phyloP scores from a whole-genome alignment of 2,329 filamentous ascomycete genomes.

The Alternaria brassicicola region DNA sequence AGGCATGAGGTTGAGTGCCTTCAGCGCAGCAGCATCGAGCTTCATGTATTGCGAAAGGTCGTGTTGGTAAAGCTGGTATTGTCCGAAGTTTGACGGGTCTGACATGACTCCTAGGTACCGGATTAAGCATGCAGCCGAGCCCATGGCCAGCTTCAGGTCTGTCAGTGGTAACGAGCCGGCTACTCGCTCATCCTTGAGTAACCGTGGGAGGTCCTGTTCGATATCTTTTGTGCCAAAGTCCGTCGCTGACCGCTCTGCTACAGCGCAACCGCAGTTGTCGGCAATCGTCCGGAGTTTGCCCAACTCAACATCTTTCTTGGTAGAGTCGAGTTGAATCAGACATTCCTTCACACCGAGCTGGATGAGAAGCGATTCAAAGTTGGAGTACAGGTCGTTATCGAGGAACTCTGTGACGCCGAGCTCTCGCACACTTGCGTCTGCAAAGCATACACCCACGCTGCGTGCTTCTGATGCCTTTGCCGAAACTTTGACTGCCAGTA shows the following conservation, averaged over 20 bases:
- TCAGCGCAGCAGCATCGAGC: slow-evolving; percentile 89
- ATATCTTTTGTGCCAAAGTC: slow-evolving; percentile 93
- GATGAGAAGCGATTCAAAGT: slow-evolving; percentile 94
- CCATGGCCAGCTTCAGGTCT: slow-evolving; percentile 95
- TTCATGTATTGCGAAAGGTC: slow-evolving; percentile 98
- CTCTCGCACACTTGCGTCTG: slow-evolving; percentile 94
- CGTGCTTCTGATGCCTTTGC: slow-evolving; percentile 85
- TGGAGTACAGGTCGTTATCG: slow-evolving; percentile 98
- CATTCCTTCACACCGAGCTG: slow-evolving; percentile 96
- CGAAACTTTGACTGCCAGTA: slow-evolving; percentile 90
- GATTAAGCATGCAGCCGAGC: slow-evolving; percentile 88
- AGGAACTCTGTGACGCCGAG: slow-evolving; percentile 96
- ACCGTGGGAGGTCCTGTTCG: slow-evolving; percentile 86
- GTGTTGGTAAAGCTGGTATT: slow-evolving; percentile 97
- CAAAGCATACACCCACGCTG: slow-evolving; percentile 93
- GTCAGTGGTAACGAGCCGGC: slow-evolving; percentile 82
- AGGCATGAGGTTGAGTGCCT: slow-evolving; percentile 96
- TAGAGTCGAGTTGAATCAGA: slow-evolving; percentile 77
- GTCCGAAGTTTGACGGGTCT: slow-evolving; percentile 92
- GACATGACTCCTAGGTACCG: slow-evolving; percentile 92
- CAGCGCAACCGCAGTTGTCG: slow-evolving; percentile 87
- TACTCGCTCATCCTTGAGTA: slow-evolving; percentile 85
- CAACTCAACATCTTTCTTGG: slow-evolving; percentile 85
- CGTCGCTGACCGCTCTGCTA: slow-evolving; percentile 75
- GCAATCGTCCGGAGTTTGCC: slow-evolving; percentile 87